Percentiles rank a stretch among this genome's conserved stretches.
phyloP scores from a whole-genome alignment of 352 stramenopile genomes.

The Globisporangium camurandrum region DNA sequence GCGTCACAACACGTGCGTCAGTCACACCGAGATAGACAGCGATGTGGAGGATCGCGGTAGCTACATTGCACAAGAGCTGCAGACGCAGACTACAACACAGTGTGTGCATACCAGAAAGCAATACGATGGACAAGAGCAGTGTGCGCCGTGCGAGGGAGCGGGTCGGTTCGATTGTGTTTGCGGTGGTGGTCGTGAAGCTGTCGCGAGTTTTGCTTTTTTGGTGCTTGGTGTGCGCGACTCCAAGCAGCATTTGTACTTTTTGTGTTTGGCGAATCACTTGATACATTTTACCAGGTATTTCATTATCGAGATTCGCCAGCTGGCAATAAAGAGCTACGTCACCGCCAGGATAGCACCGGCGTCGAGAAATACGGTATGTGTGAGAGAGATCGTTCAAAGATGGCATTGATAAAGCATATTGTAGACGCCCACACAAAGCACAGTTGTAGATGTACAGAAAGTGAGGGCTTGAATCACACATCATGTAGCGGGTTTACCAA shows the following conservation, averaged over 20 bases:
- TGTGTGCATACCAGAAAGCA: not conserved
- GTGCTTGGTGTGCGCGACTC: slow-evolving; percentile 1
- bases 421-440: too few relatives aligned
- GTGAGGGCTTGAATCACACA: too few relatives aligned
- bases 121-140: not conserved
- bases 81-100: too few relatives aligned
- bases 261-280: not conserved
- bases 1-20: not conserved
- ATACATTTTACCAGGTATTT: not conserved
- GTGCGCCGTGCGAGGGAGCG: slow-evolving; percentile 4
- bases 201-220: not conserved
- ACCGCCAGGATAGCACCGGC: too few relatives aligned
- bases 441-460: too few relatives aligned
- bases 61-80: too few relatives aligned
- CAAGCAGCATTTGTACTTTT: not conserved
- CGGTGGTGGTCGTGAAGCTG: slow-evolving; percentile 1
- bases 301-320: not conserved
- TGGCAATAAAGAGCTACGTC: not conserved
- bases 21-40: not conserved
- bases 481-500: too few relatives aligned
- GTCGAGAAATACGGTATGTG: too few relatives aligned
- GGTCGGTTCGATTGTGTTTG: slow-evolving; percentile 3
- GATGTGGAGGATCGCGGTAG: too few relatives aligned
- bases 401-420: too few relatives aligned
- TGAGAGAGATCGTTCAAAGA: too few relatives aligned